Conservation (phyloP, 2,329 filamentous ascomycete genomes). For the Ceratocystis alfenasii region DNA sequence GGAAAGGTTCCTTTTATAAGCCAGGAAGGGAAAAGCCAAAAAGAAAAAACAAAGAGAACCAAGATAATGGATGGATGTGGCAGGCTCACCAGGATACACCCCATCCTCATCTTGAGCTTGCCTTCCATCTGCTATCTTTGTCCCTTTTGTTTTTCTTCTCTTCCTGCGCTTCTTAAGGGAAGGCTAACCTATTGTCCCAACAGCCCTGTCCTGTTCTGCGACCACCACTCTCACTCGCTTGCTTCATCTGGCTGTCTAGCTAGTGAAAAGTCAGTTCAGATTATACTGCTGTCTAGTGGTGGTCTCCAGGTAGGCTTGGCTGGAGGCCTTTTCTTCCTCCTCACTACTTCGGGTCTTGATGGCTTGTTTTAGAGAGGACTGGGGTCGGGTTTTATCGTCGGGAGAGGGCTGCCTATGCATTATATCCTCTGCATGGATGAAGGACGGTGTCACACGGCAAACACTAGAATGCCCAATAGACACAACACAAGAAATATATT, state of each 20-base stretch:
- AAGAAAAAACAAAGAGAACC: neutral
- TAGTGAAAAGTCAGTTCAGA: neutral
- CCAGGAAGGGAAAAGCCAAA: neutral
- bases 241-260: neutral
- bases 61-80: neutral
- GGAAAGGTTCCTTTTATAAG: constrained; percentile 1
- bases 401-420: neutral
- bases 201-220: neutral
- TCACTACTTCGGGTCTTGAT: constrained; percentile 23
- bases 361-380: constrained; percentile 21
- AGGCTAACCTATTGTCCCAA: constrained; percentile 11
- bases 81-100: neutral
- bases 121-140: neutral
- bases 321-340: constrained; percentile 21
- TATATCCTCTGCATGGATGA: too few species aligned
- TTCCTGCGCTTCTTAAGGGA: neutral
- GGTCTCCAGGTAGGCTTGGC: neutral
- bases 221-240: neutral
- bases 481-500: too few species aligned
- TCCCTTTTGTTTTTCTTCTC: neutral
- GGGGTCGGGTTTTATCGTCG: neutral
- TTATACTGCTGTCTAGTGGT: neutral
- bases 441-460: too few species aligned
- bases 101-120: neutral
- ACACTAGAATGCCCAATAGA: too few species aligned